A percentile compares a stretch with the other conserved stretches of the same genome.
Conservation (phyloP, 352 stramenopile species). For the Globisporangium viniferum region DNA sequence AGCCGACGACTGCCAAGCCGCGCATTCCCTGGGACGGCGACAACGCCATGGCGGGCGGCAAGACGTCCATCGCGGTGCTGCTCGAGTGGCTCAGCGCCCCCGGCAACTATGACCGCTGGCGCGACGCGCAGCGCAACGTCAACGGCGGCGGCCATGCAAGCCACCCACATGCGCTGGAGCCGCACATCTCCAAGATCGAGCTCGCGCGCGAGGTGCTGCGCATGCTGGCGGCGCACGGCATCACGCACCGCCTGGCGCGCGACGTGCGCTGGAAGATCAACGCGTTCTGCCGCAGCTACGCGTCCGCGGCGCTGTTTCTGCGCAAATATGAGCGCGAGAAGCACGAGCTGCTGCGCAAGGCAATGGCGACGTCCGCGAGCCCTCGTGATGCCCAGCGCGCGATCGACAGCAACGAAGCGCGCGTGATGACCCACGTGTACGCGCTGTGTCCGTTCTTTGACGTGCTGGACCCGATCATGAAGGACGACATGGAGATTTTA, state of each 20-base stretch:
- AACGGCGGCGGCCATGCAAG: neutral
- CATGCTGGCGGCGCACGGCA: slow-evolving; percentile 7
- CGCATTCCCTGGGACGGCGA: slow-evolving; percentile 14
- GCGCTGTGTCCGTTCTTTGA: slow-evolving; percentile 15
- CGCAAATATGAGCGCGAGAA: slow-evolving; percentile 11
- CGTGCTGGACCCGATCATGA: slow-evolving; percentile 12
- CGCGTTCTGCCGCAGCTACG: slow-evolving; percentile 13
- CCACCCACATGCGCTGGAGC: neutral
- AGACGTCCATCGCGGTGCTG: slow-evolving; percentile 49
- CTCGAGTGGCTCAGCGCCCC: slow-evolving; percentile 37
- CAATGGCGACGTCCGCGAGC: neutral
- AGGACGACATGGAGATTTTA: slow-evolving; percentile 5
- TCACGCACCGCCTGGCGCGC: slow-evolving; percentile 18
- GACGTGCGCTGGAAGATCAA: slow-evolving; percentile 21
- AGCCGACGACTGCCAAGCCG: neutral
- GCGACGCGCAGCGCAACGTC: slow-evolving; percentile 12
- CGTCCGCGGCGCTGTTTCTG: slow-evolving; percentile 12
- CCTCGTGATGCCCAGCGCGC: neutral
- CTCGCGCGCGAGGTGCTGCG: slow-evolving; percentile 16
- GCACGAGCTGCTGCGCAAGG: slow-evolving; percentile 1
- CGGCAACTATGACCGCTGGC: slow-evolving; percentile 47
- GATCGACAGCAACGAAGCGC: slow-evolving; percentile 10
- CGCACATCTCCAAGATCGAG: slow-evolving; percentile 18
- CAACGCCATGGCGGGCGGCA: slow-evolving; percentile 8
- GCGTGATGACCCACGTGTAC: slow-evolving; percentile 15